Base-by-base conservation (phyloP, 176 grass and related monocot genomes). In the Eragrostis nindensis region DNA sequence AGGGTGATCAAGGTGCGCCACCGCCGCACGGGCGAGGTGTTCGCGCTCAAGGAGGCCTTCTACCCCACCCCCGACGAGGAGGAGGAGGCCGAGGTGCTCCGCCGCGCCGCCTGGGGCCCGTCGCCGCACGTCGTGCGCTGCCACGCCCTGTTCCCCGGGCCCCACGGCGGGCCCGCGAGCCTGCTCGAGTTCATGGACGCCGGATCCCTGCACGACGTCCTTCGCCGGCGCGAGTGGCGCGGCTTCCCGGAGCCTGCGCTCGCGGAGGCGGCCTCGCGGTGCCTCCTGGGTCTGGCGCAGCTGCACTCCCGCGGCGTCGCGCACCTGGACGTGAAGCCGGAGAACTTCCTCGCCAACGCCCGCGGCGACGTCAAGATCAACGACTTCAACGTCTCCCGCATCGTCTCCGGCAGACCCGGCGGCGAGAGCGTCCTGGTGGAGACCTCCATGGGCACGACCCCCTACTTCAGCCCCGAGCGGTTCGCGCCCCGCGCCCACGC, bases 101-200 rank as follows among this genome's bases (percentile, higher is more conserved):
- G 43, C 70, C 76, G 76, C 63, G 30, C 74, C 1, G 39, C 12
- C 41, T 70, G 65, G 3, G 32, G 32, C 32, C 32, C 32, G 2
- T 80, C 68, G n/a, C 87, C 81, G 5, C 24, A 70, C 71, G 19
- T 89, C 27, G 47, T 85, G 36, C 44, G 43, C 64, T 89, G 62
- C 87, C 77, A 89, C 87, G 81, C 53, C 49, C 26, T 81, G 36
- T 26, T 89, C 71, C 72, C 55, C 11, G 19, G 38, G 6, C 36
- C 6, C 4, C 5, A 0, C 11, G 55, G 21, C 54, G 77, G 76
- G 40, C 62, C 40, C 29, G 70, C 60, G 1, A 6, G 41, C 32
- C 24, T 81, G 19, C 82, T 89, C 64, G 87, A 89, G 77, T 59
- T 81, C 54, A 89, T 86, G 87, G 78, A 90, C 83, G 66, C 55